Percentiles rank a stretch among this genome's conserved stretches.
These are phyloP conservation scores for Phtheirospermum japonicum DNA, from an alignment of 257 asterid species.

Conservation along the genomic window DNA sequence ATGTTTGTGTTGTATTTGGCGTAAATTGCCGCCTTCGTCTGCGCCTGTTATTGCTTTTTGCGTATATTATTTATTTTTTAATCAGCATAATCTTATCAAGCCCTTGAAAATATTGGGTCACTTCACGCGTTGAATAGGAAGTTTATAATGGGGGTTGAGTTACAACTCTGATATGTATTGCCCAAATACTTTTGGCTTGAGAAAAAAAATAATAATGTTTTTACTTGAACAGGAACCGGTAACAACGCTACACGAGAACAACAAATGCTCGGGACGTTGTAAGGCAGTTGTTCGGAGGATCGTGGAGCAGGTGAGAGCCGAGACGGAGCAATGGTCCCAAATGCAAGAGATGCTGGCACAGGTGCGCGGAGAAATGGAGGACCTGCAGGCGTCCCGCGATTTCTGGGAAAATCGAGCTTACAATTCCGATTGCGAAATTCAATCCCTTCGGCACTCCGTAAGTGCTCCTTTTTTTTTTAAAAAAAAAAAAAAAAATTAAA, in stretches of 20 bases:
- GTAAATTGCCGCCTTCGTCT: too few relatives aligned
- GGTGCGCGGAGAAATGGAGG: conserved; percentile 79
- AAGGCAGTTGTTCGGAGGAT: conserved; percentile 57
- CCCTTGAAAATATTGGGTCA: too few relatives aligned
- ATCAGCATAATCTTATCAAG: not conserved
- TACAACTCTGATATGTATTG: too few relatives aligned
- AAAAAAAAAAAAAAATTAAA: too few relatives aligned
- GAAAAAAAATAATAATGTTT: too few relatives aligned
- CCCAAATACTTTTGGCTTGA: too few relatives aligned
- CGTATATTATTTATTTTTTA: too few relatives aligned
- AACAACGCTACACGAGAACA: conserved; percentile 28
- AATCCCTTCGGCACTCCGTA: conserved; percentile 51
- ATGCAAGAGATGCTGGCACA: conserved; percentile 84
- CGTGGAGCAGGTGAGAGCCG: conserved; percentile 85
- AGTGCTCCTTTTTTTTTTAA: conserved; percentile 32
- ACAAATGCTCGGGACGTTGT: conserved; percentile 79
- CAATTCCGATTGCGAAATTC: conserved; percentile 43
- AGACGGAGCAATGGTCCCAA: conserved; percentile 94
- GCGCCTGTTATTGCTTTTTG: too few relatives aligned
- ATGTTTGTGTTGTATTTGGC: not conserved
- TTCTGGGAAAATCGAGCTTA: conserved; percentile 73
- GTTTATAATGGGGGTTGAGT: not conserved
- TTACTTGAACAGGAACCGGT: conserved; percentile 38
- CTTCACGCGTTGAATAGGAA: too few relatives aligned
- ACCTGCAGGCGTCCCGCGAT: conserved; percentile 65